Base-by-base conservation (phyloP, 2,329 filamentous ascomycete species). In the Colletotrichum theobromicola region DNA sequence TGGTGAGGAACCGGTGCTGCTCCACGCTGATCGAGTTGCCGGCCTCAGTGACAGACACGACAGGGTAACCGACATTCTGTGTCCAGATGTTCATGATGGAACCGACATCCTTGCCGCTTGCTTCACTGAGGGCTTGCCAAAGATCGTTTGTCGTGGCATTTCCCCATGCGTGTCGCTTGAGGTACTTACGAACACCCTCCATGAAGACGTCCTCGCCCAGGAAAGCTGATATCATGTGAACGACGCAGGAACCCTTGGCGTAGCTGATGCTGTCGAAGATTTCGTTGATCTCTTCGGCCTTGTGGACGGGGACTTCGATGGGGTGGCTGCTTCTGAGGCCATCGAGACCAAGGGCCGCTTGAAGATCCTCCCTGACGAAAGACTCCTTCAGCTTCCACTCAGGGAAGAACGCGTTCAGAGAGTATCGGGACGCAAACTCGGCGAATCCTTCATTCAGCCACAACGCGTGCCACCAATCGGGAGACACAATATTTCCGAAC, bases 221-320 rank as follows among this genome's bases (percentile, higher is more conserved):
- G 80, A 98, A 97, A 78, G 95, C 98, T 24, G 96, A 98, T 78
- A 98, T 96, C 96, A 98, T 98, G 81, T 96, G 94, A 75, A 98
- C 89, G 37, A 98, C 96, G 79, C 95, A 98, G 13, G 96, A 98
- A 21, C 96, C 96, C 87, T 98, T 98, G 70, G 95, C 96, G 86
- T 98, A 98, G 2, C 96, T 98, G 78, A 98, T 98, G 76, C 95
- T 95, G 82, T 98, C 96, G 79, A 98, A 98, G 79, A 98, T 98
- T 86, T 98, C 96, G 85, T 98, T 98, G 83, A 98, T 96, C 85
- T 98, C 95, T 79, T 98, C 95, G 32, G 96, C 96, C 74, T 94
- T 93, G 89, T 98, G 98, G 77, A 98, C 95, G 2, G 96, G 96
- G 1, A 98, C 96, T 84, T 98, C 96, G 74, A 98, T 98, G 7